Conservation (phyloP, 306 rosid species). For the Carpinus fangiana region DNA sequence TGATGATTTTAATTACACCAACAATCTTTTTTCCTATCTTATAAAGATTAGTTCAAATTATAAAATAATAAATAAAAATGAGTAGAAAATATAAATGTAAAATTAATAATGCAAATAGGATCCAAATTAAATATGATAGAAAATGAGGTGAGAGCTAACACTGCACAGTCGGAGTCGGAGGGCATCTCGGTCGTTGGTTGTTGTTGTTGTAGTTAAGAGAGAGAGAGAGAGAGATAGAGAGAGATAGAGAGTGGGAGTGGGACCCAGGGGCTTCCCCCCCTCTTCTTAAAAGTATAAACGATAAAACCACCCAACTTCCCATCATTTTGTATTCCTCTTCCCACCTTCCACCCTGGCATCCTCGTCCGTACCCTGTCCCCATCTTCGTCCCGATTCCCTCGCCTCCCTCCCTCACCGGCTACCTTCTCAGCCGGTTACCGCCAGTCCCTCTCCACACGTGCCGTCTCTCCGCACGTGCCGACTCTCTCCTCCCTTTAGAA, state of each 20-base stretch:
- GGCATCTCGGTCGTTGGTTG: slow-evolving; percentile 27
- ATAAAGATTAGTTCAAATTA: too few species aligned
- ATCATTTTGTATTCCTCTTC: slow-evolving; percentile 49
- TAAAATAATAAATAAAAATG: too few species aligned
- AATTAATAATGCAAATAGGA: too few species aligned
- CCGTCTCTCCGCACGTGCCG: slow-evolving; percentile 42
- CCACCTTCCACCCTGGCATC: slow-evolving; percentile 72
- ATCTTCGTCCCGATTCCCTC: slow-evolving; percentile 26
- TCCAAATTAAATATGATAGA: too few species aligned
- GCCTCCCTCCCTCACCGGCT: slow-evolving; percentile 35
- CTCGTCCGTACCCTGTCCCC: slow-evolving; percentile 77
- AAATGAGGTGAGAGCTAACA: background rate
- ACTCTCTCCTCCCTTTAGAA: slow-evolving; percentile 8
- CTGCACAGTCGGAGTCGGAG: background rate
- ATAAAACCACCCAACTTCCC: slow-evolving; percentile 49
- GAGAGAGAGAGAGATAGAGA: background rate
- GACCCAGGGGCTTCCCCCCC: slow-evolving; percentile 24
- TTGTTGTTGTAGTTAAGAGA: background rate
- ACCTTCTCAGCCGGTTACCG: slow-evolving; percentile 40
- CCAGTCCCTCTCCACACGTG: slow-evolving; percentile 40
- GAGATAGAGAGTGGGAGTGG: background rate
- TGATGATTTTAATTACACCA: too few species aligned
- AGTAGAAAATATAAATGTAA: too few species aligned
- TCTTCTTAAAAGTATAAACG: slow-evolving; percentile 40
- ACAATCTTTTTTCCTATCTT: too few species aligned